Evolutionary conservation across 176 grass and related monocot species (phyloP), one percentile per base, ranked within the genome.

Genomic region (Neostapfia colusana): DNA sequence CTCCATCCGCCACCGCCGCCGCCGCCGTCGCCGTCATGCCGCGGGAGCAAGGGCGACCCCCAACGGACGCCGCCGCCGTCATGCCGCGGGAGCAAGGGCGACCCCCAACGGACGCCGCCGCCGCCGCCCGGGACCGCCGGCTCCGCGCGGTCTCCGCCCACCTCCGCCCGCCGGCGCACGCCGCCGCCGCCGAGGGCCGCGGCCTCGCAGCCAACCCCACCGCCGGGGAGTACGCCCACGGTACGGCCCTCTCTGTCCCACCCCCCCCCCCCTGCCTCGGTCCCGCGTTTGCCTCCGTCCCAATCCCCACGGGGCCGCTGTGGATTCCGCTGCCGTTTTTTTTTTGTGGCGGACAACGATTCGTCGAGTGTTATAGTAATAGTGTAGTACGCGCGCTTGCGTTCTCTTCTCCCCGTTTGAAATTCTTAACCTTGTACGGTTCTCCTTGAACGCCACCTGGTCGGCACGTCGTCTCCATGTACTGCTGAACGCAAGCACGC

Each of bases 191-290:
- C 37, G 75, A 17, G 18, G 27, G 15, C 63, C 14, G 23, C 26
- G 54, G 26, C 51, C 65, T 97, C 56, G 63, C 63, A 48, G 50
- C 67, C n/a, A 93, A 76, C 44, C 76, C 81, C 64, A 85, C 86
- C 77, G 81, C 88, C 70, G 86, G 81, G 25, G 90, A 97, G 82
- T 97, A 93, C 78, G 86, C 68, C 25, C 51, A 85, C 39, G 91
- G 94, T 97, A 80, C 62, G 57, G 37, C 53, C 26, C 10, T 40
- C 3, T 36, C 3, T 3, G 2, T 31, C 31, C 31, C 48, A 5
- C 13, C 4, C 1, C 50, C 18, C 7, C 24, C 10, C 35, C 42
- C 55, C 0, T 31, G 11, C 55, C 24, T 13, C 10, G 54, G 11
- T 24, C 25, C 21, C 25, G 54, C 51, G 51, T 8, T n/a, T 9